phyloP scores from a whole-genome alignment of 768 basidiomycete species.

The Asterophora parasitica region DNA sequence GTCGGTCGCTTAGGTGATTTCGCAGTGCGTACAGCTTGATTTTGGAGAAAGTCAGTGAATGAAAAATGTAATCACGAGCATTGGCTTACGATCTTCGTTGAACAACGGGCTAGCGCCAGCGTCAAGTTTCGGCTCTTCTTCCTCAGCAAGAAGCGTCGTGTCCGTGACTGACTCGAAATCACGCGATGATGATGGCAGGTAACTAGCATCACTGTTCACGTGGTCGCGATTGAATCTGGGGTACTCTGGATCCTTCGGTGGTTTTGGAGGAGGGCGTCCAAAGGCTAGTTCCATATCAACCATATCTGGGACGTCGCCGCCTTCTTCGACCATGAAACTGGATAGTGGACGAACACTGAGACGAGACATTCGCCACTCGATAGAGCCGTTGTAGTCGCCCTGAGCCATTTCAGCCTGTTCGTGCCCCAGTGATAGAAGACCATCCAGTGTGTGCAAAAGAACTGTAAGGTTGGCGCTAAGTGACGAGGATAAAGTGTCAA shows the following conservation, averaged over 20 bases:
- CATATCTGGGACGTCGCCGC: constrained; percentile 32
- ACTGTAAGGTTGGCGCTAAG: constrained; percentile 53
- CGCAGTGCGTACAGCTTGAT: constrained; percentile 5
- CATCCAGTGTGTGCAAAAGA: constrained; percentile 57
- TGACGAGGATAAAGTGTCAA: constrained; percentile 47
- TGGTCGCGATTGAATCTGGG: constrained; percentile 17
- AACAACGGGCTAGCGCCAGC: constrained; percentile 23
- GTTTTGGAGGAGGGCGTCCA: constrained; percentile 7
- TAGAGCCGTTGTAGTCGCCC: constrained; percentile 69
- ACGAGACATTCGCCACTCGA: constrained; percentile 74
- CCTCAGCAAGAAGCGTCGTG: constrained; percentile 7
- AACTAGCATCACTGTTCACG: constrained; percentile 17
- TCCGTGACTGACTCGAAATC: constrained; percentile 7
- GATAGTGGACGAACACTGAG: constrained; percentile 49
- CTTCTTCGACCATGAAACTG: constrained; percentile 26
- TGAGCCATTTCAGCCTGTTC: constrained; percentile 68
- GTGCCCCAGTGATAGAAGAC: constrained; percentile 56
- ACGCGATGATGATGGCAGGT: constrained; percentile 1
- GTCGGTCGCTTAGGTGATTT: constrained; percentile 31
- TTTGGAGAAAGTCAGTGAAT: neutral
- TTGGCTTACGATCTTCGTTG: constrained; percentile 37
- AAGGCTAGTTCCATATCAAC: constrained; percentile 52
- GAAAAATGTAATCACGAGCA: neutral
- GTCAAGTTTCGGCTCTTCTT: constrained; percentile 9
- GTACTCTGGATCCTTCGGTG: constrained; percentile 4